Evolutionary conservation across 2,329 filamentous ascomycete species (phyloP), one percentile per base, ranked within the genome.

Genomic region (Furcasterigmium furcatum): DNA sequence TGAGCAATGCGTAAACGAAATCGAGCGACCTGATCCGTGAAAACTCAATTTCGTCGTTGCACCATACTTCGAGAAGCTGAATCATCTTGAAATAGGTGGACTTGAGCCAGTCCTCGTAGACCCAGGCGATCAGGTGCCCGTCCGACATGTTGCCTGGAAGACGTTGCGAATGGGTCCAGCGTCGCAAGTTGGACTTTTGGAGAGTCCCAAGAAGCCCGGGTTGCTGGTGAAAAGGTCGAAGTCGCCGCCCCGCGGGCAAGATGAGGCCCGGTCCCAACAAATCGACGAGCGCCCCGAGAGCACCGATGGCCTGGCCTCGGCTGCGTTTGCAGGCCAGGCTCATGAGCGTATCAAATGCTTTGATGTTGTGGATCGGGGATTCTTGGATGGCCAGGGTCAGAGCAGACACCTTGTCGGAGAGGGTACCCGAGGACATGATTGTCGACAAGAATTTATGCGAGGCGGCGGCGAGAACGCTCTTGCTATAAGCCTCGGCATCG

Each of bases 371-470:
- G 43, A 97, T 72, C 16, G 94, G 94, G 9, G 95, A 97, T 66
- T 99, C 94, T 70, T 99, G 95, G 12, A 96, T 84, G 46, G 94
- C 87, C 55, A 99, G 75, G 5, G 94, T 99, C 59, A 99, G 74
- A 4, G 94, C 95, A 3, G 94, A 99, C 36, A 97, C 87, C 65
- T 96, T 97, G 65, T 99, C 94, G 46, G 91, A 95, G 56, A 97
- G 80, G 9, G 95, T 99, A 74, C 94, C 94, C 2, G 91, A 95
- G 9, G 90, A 76, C 88, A 97, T 96, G 63, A 99, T 96, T 16
- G 91, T 95, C 2, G 91, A 89, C 75, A 97, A 85, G 73, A 99
- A 99, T 64, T 91, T 95, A 67, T 95, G 88, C 34, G 91, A 92
- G 3, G 92, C 94, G 21, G 89, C 90, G 42, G 88, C 82, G 7